Base-by-base conservation (phyloP, 129 eudicot genomes). In the Centaurea solstitialis region DNA sequence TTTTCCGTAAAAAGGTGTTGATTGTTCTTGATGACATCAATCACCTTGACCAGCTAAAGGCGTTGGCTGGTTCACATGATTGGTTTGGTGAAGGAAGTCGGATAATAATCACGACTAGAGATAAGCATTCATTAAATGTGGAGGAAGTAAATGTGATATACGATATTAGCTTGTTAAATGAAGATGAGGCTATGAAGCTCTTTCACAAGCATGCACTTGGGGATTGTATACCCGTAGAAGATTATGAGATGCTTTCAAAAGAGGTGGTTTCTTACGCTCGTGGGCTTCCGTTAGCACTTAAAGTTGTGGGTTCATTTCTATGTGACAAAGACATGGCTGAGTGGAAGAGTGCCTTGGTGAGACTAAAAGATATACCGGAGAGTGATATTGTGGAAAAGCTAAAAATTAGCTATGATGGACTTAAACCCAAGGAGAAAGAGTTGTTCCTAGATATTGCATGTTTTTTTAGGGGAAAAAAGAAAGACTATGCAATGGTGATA, bases 231-330 rank as follows among this genome's bases (percentile, higher is more conserved):
- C 76, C 22, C 17, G 30, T 21, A 21, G 76, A 72, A 38, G 61
- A 24, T 6, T 40, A 72, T 9, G 12, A 11, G 62, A 20, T 21
- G 50, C 40, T 76, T 13, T 76, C 80, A 39, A 20, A 62, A n/a
- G 28, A 37, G 2, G 72, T 76, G 43, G 80, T 76, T 6, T 45
- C 50, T 33, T 35, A 39, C 21, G 47, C 57, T 76, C 40, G 61
- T 33, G 80, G 80, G 71, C 80, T 76, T 43, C 73, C 80, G 24
- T 17, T 76, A 76, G 80, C 72, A 26, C 45, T 76, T 38, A 43
- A 37, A 64, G 59, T 76, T 64, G 1, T 64, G 30, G 73, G 80
- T 64, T 64, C 72, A 0, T 76, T 23, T 76, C 20, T 76, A 0
- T 76, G 18, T 61, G 72, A 47, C 15, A 76, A 37, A 33, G 12